Conservation (phyloP, 148 eudicot genomes). For the Spergularia bocconei region DNA sequence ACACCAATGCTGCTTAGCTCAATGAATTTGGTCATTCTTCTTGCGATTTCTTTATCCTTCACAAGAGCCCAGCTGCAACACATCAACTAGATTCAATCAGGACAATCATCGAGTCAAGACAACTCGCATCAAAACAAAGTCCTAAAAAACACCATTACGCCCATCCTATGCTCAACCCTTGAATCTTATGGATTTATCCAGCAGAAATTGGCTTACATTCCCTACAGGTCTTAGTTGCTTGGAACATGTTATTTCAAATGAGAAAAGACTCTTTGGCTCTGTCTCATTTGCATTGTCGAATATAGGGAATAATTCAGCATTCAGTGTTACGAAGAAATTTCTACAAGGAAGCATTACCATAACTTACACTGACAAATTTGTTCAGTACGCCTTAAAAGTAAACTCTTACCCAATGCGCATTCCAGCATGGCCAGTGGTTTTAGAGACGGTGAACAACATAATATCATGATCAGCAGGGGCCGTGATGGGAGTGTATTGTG, state of each 20-base stretch:
- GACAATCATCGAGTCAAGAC: not conserved
- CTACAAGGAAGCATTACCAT: not conserved
- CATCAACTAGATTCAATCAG: not conserved
- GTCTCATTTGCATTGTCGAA: not conserved
- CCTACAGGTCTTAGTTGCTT: too few species aligned
- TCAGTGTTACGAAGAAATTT: not conserved
- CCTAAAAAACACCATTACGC: too few species aligned
- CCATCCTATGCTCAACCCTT: too few species aligned
- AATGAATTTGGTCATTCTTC: slow-evolving; percentile 78
- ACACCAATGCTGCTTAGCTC: slow-evolving; percentile 91
- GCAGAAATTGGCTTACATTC: too few species aligned
- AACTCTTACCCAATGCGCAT: slow-evolving; percentile 77
- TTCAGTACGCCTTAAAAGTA: too few species aligned
- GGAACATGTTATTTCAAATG: not conserved
- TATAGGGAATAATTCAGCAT: not conserved
- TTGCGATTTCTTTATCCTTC: slow-evolving; percentile 71
- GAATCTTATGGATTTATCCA: too few species aligned
- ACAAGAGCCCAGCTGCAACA: slow-evolving; percentile 90
- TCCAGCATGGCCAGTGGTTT: slow-evolving; percentile 97
- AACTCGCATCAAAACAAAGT: too few species aligned
- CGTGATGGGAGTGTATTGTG: slow-evolving; percentile 86
- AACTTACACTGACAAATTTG: too few species aligned
- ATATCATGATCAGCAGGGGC: slow-evolving; percentile 72
- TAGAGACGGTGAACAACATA: slow-evolving; percentile 93
- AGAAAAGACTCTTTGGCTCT: not conserved